Percentiles rank a stretch among this genome's conserved stretches.
Conservation (phyloP, 2,329 filamentous ascomycete genomes). For the Calonectria henricotiae region DNA sequence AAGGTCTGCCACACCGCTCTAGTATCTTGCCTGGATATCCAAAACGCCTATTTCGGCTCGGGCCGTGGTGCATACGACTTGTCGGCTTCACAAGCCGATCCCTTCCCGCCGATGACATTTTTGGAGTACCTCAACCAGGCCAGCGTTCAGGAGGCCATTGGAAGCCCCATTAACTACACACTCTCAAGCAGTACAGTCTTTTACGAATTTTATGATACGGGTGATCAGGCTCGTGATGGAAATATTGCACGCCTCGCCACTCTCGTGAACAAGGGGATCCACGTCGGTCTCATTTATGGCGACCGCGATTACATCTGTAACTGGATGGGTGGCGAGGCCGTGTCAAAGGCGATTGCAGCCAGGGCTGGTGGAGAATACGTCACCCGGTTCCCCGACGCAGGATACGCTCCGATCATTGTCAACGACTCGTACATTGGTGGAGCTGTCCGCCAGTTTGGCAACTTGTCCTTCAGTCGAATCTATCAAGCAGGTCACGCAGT, state of each 20-base stretch:
- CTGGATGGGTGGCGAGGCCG: conserved; percentile 82
- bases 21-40: conserved; percentile 64
- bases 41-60: conserved; percentile 71
- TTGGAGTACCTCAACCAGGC: conserved; percentile 76
- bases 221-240: conserved; percentile 77
- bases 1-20: conserved; percentile 70
- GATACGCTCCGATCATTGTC: conserved; percentile 81
- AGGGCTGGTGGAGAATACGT: conserved; percentile 66
- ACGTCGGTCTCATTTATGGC: conserved; percentile 81
- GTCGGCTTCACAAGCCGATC: conserved; percentile 69
- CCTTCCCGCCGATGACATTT: conserved; percentile 76
- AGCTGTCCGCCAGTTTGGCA: conserved; percentile 83
- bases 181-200: conserved; percentile 65
- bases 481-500: conserved; percentile 79
- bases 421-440: conserved; percentile 80
- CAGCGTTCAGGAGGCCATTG: conserved; percentile 72
- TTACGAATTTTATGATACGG: conserved; percentile 65
- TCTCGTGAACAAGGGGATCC: conserved; percentile 75
- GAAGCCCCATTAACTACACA: conserved; percentile 75
- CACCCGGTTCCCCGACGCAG: conserved; percentile 74
- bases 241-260: conserved; percentile 73
- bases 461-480: conserved; percentile 78
- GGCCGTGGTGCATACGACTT: conserved; percentile 76
- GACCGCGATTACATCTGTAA: conserved; percentile 77
- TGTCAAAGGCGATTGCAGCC: conserved; percentile 75